Base-by-base conservation (phyloP, 2,329 filamentous ascomycete genomes). In the Fusarium paranaense region DNA sequence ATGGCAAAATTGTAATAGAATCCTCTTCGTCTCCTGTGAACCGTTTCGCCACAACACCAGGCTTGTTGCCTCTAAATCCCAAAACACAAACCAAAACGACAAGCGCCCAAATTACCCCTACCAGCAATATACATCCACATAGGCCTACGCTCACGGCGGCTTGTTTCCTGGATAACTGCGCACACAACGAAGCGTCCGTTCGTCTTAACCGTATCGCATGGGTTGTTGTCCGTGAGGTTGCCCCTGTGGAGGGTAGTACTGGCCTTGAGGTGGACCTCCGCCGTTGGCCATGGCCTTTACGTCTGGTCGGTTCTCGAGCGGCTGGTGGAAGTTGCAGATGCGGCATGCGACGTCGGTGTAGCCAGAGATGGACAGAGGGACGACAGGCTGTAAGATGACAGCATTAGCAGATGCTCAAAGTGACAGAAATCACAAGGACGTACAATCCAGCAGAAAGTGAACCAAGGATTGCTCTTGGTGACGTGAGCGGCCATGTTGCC, bases 371-470 rank as follows among this genome's bases (percentile, higher is more conserved):
- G 90, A 91, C 78, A 95, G 91, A 0, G 93, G 93, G 30, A 95
- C 86, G 54, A 95, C 82, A 58, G 93, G 93, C 88, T 92, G 57
- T 30, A 58, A 33, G 35, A 45, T 45, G 2, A 6, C 35, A 10
- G 20, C 16, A 50, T 80, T 72, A 81, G 25, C 22, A 22, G 6
- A 35, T 35, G 33, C 2, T 35, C 57, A 7, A 62, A 52, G 10
- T 10, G 11, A 11, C n/a, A 25, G 16, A 27, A 37, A 16, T 32
- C 56, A 11, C 5, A 25, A 9, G 0, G 11, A 84, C 88, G 78
- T 82, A 91, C 90, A 62, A 95, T 83, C 83, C 93, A 95, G 86
- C 93, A 95, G 79, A 95, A 91, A 6, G 93, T 95, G 79, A 95
- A 95, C 91, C 92, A 95, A 47, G 90, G 90, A 68, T 91, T 87